These are phyloP conservation scores for Malassezia cuniculi DNA, from an alignment of 1,284 basidiomycete genomes.

Conservation along the genomic window DNA sequence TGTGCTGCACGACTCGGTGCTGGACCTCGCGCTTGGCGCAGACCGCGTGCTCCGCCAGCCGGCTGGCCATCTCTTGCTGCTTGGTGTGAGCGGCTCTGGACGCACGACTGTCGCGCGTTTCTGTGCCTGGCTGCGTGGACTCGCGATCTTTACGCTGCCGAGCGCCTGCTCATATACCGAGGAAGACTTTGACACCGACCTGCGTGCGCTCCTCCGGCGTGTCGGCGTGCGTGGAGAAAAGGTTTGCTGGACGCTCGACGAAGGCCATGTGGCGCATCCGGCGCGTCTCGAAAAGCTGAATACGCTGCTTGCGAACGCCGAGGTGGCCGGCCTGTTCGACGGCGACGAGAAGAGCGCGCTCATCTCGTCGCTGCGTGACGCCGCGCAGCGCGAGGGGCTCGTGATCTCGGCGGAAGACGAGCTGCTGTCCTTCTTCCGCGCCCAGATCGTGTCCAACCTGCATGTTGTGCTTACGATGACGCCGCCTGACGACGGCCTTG, in stretches of 20 bases:
- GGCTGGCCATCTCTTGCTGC: constrained; percentile 87
- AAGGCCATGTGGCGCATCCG: constrained; percentile 94
- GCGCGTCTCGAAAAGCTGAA: constrained; percentile 99
- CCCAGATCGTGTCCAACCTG: constrained; percentile 31
- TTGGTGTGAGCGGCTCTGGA: constrained; percentile 93
- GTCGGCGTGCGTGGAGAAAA: constrained; percentile 97
- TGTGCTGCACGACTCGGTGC: constrained; percentile 93
- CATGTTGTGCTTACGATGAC: constrained; percentile 78
- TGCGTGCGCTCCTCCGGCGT: constrained; percentile 80
- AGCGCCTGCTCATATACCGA: constrained; percentile 97
- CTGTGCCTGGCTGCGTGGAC: constrained; percentile 98
- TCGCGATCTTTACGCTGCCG: constrained; percentile 97
- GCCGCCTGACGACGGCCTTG: constrained; percentile 85
- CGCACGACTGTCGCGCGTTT: constrained; percentile 98
- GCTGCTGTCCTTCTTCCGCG: constrained; percentile 31
- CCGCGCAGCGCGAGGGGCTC: constrained; percentile 86
- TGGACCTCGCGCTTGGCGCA: constrained; percentile 91
- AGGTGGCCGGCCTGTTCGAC: constrained; percentile 86
- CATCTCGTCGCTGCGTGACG: constrained; percentile 98
- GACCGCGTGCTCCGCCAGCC: constrained; percentile 98
- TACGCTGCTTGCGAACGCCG: constrained; percentile 94
- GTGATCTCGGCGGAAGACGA: constrained; percentile 92
- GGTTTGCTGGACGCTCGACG: constrained; percentile 98
- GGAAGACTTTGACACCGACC: constrained; percentile 94
- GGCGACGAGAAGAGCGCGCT: constrained; percentile 81